Evolutionary conservation across 306 rosid genomes (phyloP).

Genomic region (Dicorynia guianensis): DNA sequence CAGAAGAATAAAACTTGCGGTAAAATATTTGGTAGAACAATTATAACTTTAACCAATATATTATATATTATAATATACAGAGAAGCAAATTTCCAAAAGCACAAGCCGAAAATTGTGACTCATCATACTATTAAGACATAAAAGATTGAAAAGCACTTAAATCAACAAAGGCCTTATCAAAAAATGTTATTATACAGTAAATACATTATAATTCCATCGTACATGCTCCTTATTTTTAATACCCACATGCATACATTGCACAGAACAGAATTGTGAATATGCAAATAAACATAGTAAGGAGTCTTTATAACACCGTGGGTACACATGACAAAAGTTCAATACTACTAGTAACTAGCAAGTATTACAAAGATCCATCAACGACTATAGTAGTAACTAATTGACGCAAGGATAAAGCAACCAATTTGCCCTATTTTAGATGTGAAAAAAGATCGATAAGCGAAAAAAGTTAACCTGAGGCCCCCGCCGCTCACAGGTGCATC

Average conservation of each 20-base stretch:
- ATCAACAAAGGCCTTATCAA: constrained; percentile 11
- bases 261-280: constrained; percentile 6
- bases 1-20: constrained; percentile 22
- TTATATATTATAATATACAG: background rate
- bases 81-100: constrained; percentile 1
- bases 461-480: constrained; percentile 74
- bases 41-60: constrained; percentile 2
- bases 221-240: background rate
- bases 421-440: constrained; percentile 31
- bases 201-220: constrained; percentile 17
- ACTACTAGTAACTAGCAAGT: constrained; percentile 28
- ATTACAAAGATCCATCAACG: constrained; percentile 31
- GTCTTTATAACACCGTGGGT: background rate
- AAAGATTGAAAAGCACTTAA: constrained; percentile 9
- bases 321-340: constrained; percentile 21
- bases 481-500: constrained; percentile 97
- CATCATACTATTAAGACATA: constrained; percentile 2
- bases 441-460: constrained; percentile 1
- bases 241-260: constrained; percentile 10
- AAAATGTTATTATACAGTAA: background rate
- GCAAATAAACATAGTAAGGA: constrained; percentile 20
- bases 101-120: constrained; percentile 6
- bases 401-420: constrained; percentile 29
- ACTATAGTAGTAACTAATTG: constrained; percentile 15
- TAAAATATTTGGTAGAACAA: background rate